phyloP scores from a whole-genome alignment of 768 basidiomycete genomes.

The Suillus americanus region DNA sequence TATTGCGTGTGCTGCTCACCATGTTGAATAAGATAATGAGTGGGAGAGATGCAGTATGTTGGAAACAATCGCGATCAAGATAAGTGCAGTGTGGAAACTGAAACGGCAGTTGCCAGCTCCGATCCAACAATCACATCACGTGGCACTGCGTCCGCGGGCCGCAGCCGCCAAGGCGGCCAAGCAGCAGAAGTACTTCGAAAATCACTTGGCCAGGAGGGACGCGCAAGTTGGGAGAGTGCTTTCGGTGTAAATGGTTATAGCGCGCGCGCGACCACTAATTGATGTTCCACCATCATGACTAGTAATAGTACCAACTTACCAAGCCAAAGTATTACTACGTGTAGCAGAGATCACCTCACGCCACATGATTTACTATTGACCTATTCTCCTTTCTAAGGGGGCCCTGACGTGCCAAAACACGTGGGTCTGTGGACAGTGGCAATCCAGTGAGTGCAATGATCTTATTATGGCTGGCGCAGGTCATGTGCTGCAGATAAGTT shows the following conservation, averaged over 20 bases:
- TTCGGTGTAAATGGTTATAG: neutral
- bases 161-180: neutral
- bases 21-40: slow-evolving; percentile 15
- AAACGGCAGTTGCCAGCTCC: slow-evolving; percentile 6
- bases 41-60: neutral
- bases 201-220: neutral
- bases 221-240: neutral
- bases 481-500: slow-evolving; percentile 9
- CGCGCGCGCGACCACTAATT: no score
- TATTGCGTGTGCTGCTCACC: slow-evolving; percentile 19
- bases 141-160: neutral
- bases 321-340: neutral
- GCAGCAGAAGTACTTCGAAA: neutral
- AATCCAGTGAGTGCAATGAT: neutral
- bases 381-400: neutral
- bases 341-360: neutral
- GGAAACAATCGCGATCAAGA: slow-evolving; percentile 4
- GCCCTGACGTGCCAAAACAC: slow-evolving; percentile 3
- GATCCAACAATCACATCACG: slow-evolving; percentile 6
- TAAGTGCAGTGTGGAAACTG: slow-evolving; percentile 1
- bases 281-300: neutral
- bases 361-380: neutral
- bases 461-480: slow-evolving; percentile 22
- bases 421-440: neutral
- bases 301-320: neutral